Percentiles rank a stretch among this genome's conserved stretches.
These are phyloP conservation scores for Botrytis fragariae DNA, from an alignment of 2,329 filamentous ascomycete species.

Conservation along the genomic window DNA sequence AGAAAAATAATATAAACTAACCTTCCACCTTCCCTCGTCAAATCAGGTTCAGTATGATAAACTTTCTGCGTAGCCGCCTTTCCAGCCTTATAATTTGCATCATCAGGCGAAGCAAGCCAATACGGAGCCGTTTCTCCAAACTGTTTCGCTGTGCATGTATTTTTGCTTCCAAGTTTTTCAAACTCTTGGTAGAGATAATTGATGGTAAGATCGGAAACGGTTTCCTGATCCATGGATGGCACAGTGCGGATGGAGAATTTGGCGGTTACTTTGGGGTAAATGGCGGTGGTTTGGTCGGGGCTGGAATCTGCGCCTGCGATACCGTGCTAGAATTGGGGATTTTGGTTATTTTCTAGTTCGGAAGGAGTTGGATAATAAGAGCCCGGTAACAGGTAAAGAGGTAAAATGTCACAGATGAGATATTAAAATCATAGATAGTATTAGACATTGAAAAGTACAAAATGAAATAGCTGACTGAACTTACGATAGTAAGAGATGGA, in stretches of 20 bases:
- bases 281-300: slow-evolving; percentile 1
- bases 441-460: background rate
- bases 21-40: slow-evolving; percentile 16
- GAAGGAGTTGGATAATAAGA: background rate
- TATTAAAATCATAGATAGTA: background rate
- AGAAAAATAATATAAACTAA: background rate
- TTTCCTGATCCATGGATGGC: background rate
- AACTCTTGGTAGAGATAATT: background rate
- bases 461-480: background rate
- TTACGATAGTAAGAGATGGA: background rate
- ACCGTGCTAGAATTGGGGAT: background rate
- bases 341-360: background rate
- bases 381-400: background rate
- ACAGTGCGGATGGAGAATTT: slow-evolving; percentile 16
- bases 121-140: background rate
- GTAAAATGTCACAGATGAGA: background rate
- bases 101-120: background rate
- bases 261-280: background rate
- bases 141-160: background rate
- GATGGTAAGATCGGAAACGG: background rate
- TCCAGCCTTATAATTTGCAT: slow-evolving; percentile 5
- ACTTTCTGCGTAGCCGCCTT: slow-evolving; percentile 9
- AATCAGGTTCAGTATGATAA: slow-evolving; percentile 6
- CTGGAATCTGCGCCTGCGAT: slow-evolving; percentile 4
- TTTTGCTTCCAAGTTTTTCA: slow-evolving; percentile 1